These are phyloP conservation scores for Sporothrix dimorphospora DNA, from an alignment of 2,329 filamentous ascomycete species.

Conservation along the genomic window DNA sequence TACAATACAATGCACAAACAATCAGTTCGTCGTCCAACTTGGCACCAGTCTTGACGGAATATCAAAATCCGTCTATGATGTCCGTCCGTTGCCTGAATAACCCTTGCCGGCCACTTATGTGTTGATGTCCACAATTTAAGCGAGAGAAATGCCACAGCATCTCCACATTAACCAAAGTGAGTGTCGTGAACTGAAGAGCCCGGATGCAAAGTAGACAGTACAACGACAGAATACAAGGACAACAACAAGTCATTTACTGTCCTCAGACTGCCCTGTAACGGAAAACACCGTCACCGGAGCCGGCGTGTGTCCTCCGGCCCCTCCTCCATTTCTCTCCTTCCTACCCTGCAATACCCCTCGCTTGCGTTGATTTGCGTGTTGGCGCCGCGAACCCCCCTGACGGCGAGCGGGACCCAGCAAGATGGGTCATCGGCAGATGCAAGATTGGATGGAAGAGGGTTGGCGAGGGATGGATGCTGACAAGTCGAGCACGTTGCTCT, in stretches of 20 bases:
- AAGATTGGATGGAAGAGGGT: neutral
- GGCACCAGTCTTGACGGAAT: neutral
- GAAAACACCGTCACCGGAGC: neutral
- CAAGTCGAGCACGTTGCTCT: neutral
- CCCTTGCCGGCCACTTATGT: neutral
- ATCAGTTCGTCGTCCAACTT: neutral
- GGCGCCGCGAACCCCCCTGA: neutral
- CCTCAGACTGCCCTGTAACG: neutral
- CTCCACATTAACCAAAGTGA: neutral
- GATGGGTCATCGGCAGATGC: conserved; percentile 7
- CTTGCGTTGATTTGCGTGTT: neutral
- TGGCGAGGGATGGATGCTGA: neutral
- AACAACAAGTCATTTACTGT: too few relatives aligned
- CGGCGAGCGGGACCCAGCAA: neutral
- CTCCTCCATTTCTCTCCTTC: neutral
- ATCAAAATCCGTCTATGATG: neutral
- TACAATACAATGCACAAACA: neutral
- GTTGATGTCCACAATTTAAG: conserved; percentile 21
- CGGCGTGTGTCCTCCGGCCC: neutral
- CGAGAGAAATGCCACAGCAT: neutral
- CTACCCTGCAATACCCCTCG: neutral
- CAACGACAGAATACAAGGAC: neutral
- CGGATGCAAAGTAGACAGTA: neutral
- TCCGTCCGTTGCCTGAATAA: too few relatives aligned
- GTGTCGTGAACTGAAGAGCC: neutral